These are phyloP conservation scores for Colletotrichum sidae DNA, from an alignment of 2,329 filamentous ascomycete species.

Conservation along the genomic window DNA sequence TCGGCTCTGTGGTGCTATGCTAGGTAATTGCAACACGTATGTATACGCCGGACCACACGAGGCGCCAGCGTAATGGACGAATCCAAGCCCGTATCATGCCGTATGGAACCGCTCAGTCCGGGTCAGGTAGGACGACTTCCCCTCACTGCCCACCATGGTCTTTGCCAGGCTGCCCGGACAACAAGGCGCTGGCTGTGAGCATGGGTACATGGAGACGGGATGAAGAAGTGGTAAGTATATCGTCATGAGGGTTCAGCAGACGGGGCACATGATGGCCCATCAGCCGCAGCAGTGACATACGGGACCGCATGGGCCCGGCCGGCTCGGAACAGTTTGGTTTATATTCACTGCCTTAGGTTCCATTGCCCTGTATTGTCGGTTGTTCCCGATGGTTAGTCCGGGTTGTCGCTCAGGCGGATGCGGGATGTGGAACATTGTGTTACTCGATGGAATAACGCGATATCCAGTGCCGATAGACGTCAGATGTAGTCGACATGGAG, in stretches of 20 bases:
- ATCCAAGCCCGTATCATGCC: no score
- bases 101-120: background rate
- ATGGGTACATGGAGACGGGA: constrained; percentile 24
- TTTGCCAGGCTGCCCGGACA: background rate
- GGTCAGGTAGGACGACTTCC: background rate
- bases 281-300: background rate
- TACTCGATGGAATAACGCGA: no score
- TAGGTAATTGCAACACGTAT: no score
- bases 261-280: constrained; percentile 20
- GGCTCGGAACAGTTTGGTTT: background rate
- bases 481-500: no score
- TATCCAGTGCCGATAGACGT: no score
- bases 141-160: background rate
- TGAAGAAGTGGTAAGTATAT: constrained; percentile 12
- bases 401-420: no score
- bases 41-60: background rate
- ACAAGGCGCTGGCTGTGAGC: constrained; percentile 8
- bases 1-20: no score
- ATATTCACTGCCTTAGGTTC: no score
- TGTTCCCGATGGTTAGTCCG: no score
- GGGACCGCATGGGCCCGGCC: constrained; percentile 14
- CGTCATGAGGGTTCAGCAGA: constrained; percentile 26
- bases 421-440: no score
- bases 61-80: no score
- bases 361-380: no score